Percentiles rank a stretch among this genome's conserved stretches.
phyloP scores from a whole-genome alignment of 225 moss, liverwort and hornwort genomes.

The Polytrichum formosum region DNA sequence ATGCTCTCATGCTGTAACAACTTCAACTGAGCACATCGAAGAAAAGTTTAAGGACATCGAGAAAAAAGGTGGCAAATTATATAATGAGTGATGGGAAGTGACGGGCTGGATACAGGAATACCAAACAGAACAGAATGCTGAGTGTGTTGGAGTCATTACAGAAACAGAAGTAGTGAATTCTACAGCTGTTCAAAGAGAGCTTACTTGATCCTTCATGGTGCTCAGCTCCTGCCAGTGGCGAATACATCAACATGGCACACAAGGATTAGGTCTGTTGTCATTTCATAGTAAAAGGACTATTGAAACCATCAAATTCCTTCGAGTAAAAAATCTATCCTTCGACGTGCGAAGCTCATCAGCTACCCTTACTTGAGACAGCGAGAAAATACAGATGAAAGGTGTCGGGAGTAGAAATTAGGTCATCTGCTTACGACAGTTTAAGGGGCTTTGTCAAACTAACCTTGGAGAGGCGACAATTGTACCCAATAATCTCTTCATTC shows the following conservation, averaged over 20 bases:
- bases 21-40: constrained; percentile 33
- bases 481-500: constrained; percentile 57
- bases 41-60: no score
- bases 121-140: no score
- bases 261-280: constrained; percentile 8
- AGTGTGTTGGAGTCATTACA: no score
- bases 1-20: constrained; percentile 51
- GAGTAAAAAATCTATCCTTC: no score
- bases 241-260: constrained; percentile 13
- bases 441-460: constrained; percentile 15
- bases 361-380: background rate
- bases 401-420: background rate
- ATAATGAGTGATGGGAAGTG: no score
- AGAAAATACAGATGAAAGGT: background rate
- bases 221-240: constrained; percentile 41
- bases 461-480: constrained; percentile 59
- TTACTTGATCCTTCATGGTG: constrained; percentile 46
- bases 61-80: no score
- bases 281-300: no score
- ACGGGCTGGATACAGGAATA: no score
- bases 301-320: no score
- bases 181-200: background rate
- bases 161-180: no score
- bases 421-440: background rate
- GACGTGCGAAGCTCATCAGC: no score